These are phyloP conservation scores for Solanum hybrid DNA, from an alignment of 305 asterid species.

Conservation along the genomic window DNA sequence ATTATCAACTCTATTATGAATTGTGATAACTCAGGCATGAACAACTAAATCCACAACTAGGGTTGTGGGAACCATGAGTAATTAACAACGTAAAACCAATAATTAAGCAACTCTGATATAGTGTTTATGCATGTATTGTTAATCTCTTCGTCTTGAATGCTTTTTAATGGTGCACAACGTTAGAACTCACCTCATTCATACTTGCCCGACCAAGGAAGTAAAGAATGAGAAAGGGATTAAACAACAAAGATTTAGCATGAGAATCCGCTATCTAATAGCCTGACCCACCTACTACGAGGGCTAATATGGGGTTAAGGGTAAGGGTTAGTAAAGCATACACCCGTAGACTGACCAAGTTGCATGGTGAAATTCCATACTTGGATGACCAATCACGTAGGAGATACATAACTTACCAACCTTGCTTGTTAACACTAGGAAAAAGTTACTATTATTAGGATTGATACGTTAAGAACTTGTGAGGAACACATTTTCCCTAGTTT, in stretches of 20 bases:
- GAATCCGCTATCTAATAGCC: not conserved
- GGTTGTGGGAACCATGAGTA: not conserved
- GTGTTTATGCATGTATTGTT: not conserved
- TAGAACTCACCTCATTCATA: not conserved
- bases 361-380: not conserved
- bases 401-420: not conserved
- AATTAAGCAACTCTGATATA: not conserved
- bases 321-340: not conserved
- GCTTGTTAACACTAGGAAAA: not conserved
- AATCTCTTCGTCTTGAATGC: not conserved
- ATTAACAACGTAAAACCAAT: not conserved
- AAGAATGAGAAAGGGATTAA: not conserved
- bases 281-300: not conserved
- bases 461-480: not conserved
- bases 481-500: not conserved
- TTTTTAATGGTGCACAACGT: not conserved
- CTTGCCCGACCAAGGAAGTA: not conserved
- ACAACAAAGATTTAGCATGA: not conserved
- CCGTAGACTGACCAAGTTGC: not conserved
- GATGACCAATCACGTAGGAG: not conserved
- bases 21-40: not conserved
- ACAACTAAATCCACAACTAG: not conserved
- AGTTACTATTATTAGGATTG: not conserved
- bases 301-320: not conserved
- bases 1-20: not conserved